Conservation (phyloP, 1,284 basidiomycete species). For the Rhodotorula sp. region DNA sequence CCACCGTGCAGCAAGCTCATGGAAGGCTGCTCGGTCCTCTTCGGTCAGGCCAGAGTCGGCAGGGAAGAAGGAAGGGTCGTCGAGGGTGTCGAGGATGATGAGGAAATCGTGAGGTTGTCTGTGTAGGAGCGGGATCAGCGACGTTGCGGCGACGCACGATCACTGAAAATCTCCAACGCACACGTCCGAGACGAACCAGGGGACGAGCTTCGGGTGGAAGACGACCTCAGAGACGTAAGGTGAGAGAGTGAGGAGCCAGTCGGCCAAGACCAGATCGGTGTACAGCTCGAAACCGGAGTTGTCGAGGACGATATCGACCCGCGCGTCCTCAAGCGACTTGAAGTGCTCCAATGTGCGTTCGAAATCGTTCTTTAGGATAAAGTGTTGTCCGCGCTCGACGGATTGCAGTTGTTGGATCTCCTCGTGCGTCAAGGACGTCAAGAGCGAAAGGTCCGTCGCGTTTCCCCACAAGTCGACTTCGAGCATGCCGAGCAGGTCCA, state of each 20-base stretch:
- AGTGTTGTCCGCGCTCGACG: conserved; percentile 70
- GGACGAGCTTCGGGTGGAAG: conserved; percentile 87
- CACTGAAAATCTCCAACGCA: background rate
- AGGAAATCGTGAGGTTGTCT: conserved; percentile 47
- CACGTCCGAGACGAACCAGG: conserved; percentile 79
- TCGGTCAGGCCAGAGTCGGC: conserved; percentile 46
- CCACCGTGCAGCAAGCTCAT: conserved; percentile 71
- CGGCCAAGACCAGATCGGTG: conserved; percentile 91
- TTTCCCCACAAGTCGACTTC: conserved; percentile 39
- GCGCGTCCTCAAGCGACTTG: conserved; percentile 58
- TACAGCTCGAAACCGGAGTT: conserved; percentile 66
- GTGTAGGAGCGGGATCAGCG: conserved; percentile 1
- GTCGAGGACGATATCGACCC: conserved; percentile 87
- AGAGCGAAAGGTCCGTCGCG: conserved; percentile 70
- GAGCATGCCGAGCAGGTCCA: conserved; percentile 72
- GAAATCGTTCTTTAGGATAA: conserved; percentile 83
- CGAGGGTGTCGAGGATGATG: conserved; percentile 52
- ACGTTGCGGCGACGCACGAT: background rate
- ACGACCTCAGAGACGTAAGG: conserved; percentile 75
- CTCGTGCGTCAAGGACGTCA: conserved; percentile 72
- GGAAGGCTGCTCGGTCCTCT: conserved; percentile 52
- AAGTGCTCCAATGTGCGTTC: conserved; percentile 72
- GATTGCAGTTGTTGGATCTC: conserved; percentile 82
- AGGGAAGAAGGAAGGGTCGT: conserved; percentile 59
- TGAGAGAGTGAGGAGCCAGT: conserved; percentile 85